These are phyloP conservation scores for Yamadazyma friedrichii DNA, from an alignment of 1,139 yeast species.

Conservation along the genomic window DNA sequence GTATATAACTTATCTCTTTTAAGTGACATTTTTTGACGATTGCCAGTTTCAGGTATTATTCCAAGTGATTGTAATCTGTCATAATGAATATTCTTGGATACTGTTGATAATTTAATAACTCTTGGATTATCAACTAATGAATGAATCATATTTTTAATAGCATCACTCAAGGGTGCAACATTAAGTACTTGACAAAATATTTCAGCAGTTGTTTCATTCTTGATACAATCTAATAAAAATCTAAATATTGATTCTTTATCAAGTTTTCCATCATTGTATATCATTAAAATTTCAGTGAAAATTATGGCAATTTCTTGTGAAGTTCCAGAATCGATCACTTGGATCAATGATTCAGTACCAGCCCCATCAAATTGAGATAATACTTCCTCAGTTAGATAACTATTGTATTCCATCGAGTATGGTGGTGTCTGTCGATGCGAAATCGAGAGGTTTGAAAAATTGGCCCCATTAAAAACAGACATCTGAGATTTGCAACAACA, in stretches of 20 bases:
- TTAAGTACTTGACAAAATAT: slow-evolving; percentile 46
- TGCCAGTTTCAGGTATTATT: slow-evolving; percentile 39
- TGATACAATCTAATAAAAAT: slow-evolving; percentile 31
- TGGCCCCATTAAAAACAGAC: too few species aligned
- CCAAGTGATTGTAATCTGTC: slow-evolving; percentile 38
- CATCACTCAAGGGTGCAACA: slow-evolving; percentile 38
- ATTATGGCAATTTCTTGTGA: slow-evolving; percentile 11
- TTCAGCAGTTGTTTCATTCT: slow-evolving; percentile 33
- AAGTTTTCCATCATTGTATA: slow-evolving; percentile 26
- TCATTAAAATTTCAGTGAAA: slow-evolving; percentile 39
- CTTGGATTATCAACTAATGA: slow-evolving; percentile 23
- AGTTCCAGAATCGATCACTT: slow-evolving; percentile 22
- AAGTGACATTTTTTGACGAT: slow-evolving; percentile 41
- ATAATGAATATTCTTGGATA: slow-evolving; percentile 34
- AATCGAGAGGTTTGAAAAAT: too few species aligned
- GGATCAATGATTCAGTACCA: slow-evolving; percentile 31
- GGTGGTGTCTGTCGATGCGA: too few species aligned
- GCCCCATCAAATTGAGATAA: slow-evolving; percentile 26
- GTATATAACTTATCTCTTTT: slow-evolving; percentile 60
- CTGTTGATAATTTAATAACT: slow-evolving; percentile 37
- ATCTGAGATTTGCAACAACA: too few species aligned
- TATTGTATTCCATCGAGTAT: slow-evolving; percentile 5
- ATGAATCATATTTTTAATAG: slow-evolving; percentile 27
- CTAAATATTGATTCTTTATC: slow-evolving; percentile 22
- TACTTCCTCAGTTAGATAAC: slow-evolving; percentile 30